These are phyloP conservation scores for Radiomyces spectabilis DNA, from an alignment of 192 early-diverging fungal species.

Conservation along the genomic window DNA sequence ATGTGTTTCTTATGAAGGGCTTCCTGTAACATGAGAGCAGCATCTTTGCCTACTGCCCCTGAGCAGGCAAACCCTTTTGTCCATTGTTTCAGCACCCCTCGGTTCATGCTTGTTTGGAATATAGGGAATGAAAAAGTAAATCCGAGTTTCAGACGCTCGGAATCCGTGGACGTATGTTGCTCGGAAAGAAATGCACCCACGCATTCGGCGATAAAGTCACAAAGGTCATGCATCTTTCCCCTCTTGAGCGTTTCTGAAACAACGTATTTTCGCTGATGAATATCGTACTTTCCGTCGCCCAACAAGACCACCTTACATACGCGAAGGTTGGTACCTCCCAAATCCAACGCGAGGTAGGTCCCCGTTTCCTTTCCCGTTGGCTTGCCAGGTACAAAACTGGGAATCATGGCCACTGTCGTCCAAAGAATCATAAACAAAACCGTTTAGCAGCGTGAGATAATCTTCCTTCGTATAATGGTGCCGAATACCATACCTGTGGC, in stretches of 20 bases:
- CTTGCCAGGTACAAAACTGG: slow-evolving; percentile 72
- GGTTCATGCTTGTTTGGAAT: slow-evolving; percentile 65
- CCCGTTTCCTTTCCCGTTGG: slow-evolving; percentile 84
- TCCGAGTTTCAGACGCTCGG: slow-evolving; percentile 47
- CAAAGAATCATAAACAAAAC: not conserved
- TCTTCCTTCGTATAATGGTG: no score
- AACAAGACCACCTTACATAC: slow-evolving; percentile 74
- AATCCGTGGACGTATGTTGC: slow-evolving; percentile 45
- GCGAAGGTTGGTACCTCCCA: slow-evolving; percentile 93
- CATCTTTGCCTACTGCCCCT: slow-evolving; percentile 67
- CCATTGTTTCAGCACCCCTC: slow-evolving; percentile 60
- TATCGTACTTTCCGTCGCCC: slow-evolving; percentile 59
- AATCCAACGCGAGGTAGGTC: slow-evolving; percentile 81
- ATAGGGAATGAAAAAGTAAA: slow-evolving; percentile 97
- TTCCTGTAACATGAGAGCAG: slow-evolving; percentile 74
- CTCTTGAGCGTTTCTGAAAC: slow-evolving; percentile 58
- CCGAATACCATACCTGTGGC: slow-evolving; percentile 5
- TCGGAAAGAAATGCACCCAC: slow-evolving; percentile 62
- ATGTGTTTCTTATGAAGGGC: slow-evolving; percentile 68
- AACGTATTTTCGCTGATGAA: slow-evolving; percentile 73
- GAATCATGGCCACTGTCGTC: slow-evolving; percentile 62
- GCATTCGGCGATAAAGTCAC: slow-evolving; percentile 84
- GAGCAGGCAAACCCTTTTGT: slow-evolving; percentile 83
- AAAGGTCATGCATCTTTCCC: slow-evolving; percentile 44
- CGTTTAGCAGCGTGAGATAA: no score